phyloP scores from a whole-genome alignment of 495 filamentous ascomycete genomes.

The Aspergillus nanangensis region DNA sequence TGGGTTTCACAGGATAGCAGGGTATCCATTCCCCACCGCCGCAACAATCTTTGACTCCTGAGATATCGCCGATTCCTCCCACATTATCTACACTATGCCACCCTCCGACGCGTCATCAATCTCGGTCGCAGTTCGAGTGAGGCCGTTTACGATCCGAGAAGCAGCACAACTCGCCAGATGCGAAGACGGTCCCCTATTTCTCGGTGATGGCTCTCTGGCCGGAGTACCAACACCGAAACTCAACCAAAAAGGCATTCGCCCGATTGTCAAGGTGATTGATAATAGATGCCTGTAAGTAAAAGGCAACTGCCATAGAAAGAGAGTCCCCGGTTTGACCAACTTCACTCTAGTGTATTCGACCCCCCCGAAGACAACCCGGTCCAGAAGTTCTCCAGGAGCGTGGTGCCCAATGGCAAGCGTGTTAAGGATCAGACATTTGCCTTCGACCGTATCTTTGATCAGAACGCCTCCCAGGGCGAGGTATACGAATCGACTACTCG shows the following conservation, averaged over 20 bases:
- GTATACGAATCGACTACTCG: slow-evolving; percentile 95
- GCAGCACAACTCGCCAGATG: slow-evolving; percentile 64
- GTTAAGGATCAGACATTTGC: slow-evolving; percentile 98
- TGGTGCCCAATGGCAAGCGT: slow-evolving; percentile 81
- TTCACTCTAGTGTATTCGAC: slow-evolving; percentile 74
- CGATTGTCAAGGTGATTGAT: slow-evolving; percentile 94
- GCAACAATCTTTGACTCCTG: neutral
- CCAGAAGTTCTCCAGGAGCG: slow-evolving; percentile 80
- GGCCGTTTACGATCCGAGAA: slow-evolving; percentile 77
- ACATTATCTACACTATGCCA: slow-evolving; percentile 38
- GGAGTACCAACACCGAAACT: slow-evolving; percentile 76
- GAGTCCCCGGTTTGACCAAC: slow-evolving; percentile 11
- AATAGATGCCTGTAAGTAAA: slow-evolving; percentile 85
- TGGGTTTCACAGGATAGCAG: slow-evolving; percentile 14
- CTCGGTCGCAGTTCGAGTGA: slow-evolving; percentile 73
- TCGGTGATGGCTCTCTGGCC: slow-evolving; percentile 92
- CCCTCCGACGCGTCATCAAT: slow-evolving; percentile 64
- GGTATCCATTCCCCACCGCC: slow-evolving; percentile 11
- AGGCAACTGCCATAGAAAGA: neutral
- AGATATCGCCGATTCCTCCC: neutral
- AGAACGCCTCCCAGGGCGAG: slow-evolving; percentile 87
- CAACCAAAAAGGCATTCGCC: slow-evolving; percentile 77
- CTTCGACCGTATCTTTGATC: slow-evolving; percentile 96
- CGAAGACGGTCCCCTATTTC: slow-evolving; percentile 86
- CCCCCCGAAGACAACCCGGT: slow-evolving; percentile 95